A percentile compares a stretch with the other conserved stretches of the same genome.
These are phyloP conservation scores for Alternaria longipes DNA, from an alignment of 2,329 filamentous ascomycete species.

Conservation along the genomic window DNA sequence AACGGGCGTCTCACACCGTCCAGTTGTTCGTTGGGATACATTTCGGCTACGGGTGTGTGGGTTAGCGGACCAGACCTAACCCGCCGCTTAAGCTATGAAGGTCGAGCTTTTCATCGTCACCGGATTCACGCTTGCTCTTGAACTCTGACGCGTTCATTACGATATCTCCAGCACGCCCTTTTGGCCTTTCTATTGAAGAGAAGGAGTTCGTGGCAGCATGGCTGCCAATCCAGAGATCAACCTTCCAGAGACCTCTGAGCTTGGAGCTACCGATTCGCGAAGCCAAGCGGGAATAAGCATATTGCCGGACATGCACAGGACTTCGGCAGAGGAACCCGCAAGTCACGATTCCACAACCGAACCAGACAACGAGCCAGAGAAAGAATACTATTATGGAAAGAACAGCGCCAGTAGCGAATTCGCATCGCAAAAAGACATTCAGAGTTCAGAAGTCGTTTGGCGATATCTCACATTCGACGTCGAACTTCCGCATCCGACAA, in stretches of 20 bases:
- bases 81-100: constrained; percentile 17
- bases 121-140: neutral
- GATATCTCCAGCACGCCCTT: constrained; percentile 2
- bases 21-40: constrained; percentile 18
- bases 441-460: constrained; percentile 58
- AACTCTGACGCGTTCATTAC: constrained; percentile 8
- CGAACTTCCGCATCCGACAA: constrained; percentile 60
- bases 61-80: constrained; percentile 18
- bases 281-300: constrained; percentile 44
- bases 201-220: constrained; percentile 38
- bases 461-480: constrained; percentile 71
- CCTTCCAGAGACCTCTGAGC: constrained; percentile 36
- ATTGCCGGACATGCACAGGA: constrained; percentile 14
- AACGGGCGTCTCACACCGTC: constrained; percentile 11
- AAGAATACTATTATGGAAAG: constrained; percentile 27
- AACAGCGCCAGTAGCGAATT: constrained; percentile 19
- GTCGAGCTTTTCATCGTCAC: constrained; percentile 18
- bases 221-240: constrained; percentile 48
- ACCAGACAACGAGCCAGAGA: constrained; percentile 22
- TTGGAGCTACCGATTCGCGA: constrained; percentile 17
- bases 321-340: constrained; percentile 2
- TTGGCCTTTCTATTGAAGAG: neutral
- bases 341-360: constrained; percentile 22
- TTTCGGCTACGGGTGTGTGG: constrained; percentile 14
- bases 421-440: constrained; percentile 17